Evolutionary conservation across 73 alveolate species (phyloP).

Genomic region (Effrenium voratum): DNA sequence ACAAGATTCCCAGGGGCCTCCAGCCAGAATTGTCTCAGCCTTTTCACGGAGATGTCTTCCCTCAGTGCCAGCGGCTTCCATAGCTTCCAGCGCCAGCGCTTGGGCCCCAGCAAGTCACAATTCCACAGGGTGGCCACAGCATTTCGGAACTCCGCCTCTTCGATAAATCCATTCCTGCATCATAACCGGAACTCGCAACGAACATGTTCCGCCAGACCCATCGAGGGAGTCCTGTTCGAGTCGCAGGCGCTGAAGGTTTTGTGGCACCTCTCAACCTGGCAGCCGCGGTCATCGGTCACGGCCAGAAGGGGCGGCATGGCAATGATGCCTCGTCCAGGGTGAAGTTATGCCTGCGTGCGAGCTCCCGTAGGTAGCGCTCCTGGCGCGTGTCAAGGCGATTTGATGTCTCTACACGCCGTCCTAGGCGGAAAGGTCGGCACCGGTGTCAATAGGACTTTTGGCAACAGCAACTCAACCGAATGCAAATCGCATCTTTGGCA

Average conservation of each 20-base stretch:
- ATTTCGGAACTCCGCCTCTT: slow-evolving; percentile 58
- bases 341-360: slow-evolving; percentile 37
- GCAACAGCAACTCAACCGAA: not conserved
- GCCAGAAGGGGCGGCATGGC: not conserved
- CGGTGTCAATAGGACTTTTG: no score
- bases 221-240: slow-evolving; percentile 17
- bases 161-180: slow-evolving; percentile 70
- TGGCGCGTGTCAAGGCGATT: no score
- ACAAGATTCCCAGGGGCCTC: slow-evolving; percentile 22
- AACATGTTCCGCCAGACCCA: no score
- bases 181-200: no score
- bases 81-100: no score
- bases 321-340: slow-evolving; percentile 35
- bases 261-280: slow-evolving; percentile 69
- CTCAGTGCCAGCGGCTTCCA: no score
- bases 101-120: slow-evolving; percentile 30
- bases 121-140: slow-evolving; percentile 68
- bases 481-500: not conserved
- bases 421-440: no score
- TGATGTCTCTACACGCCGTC: no score
- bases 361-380: slow-evolving; percentile 76
- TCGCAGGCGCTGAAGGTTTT: slow-evolving; percentile 69
- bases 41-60: slow-evolving; percentile 81
- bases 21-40: slow-evolving; percentile 78
- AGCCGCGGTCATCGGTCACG: not conserved